Evolutionary conservation across 148 eudicot genomes (phyloP), one percentile per base, ranked within the genome.

Genomic region (Cornus controversa): DNA sequence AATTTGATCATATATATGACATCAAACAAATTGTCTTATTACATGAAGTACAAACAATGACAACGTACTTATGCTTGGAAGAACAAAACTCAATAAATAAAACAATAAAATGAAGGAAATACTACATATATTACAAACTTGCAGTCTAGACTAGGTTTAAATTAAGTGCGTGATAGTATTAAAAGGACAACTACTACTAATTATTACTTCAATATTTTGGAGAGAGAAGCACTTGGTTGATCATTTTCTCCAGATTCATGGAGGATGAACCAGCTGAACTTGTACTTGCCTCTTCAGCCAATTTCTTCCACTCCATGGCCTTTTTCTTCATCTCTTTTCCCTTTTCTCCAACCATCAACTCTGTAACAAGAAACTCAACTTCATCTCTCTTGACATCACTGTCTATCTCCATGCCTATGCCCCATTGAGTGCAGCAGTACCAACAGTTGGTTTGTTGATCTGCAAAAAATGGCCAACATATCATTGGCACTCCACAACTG

Each of bases 341-440:
- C 29, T 64, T 64, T 2, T 64, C 31, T 25, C 67, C 67, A 64
- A 24, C 67, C 67, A 64, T 64, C 67, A 64, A 24, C 34, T 64
- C 67, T 25, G 5, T 64, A 8, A 64, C 67, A 24, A 64, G 28
- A 4, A 8, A 10, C 67, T 64, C 67, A 6, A 64, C 18, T 64
- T 64, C 31, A 24, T 64, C 67, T 64, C 67, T 64, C 67, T 64
- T 64, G 1, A 64, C 67, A 64, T 64, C 67, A 64, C 27, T 64
- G 15, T 64, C 14, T 8, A 64, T 64, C 67, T 64, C 67, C 29
- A 64, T 25, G 14, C 67, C 67, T 24, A 64, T 64, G 14, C 67
- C 67, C 67, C 67, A 64, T 10, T 64, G 13, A 24, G 3, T 26
- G 67, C 67, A 64, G 0, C 67, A 8, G 15, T 25, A 64, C 67